Evolutionary conservation across 495 filamentous ascomycete genomes (phyloP).

Genomic region (Cudoniella acicularis): DNA sequence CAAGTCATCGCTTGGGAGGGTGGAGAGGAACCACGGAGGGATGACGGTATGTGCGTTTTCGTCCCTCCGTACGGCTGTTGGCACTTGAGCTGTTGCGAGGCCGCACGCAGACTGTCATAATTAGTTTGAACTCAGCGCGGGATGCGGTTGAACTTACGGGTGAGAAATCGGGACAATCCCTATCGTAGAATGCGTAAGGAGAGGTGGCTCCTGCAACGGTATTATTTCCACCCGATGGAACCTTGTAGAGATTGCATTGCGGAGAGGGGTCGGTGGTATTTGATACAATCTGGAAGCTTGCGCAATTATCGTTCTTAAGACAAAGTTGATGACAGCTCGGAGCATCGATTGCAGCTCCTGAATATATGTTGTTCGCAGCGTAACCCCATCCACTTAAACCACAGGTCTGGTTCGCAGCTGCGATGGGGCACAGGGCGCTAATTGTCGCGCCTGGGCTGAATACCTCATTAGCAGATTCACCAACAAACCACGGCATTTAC

Average conservation of each 20-base stretch:
- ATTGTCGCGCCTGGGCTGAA: not conserved
- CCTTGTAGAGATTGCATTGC: constrained; percentile 8
- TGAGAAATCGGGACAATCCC: constrained; percentile 6
- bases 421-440: not conserved
- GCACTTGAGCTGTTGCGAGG: not conserved
- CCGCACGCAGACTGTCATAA: not conserved
- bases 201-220: constrained; percentile 1
- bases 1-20: not conserved
- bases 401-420: not conserved
- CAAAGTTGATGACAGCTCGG: constrained; percentile 7
- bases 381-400: constrained; percentile 1
- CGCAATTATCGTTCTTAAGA: not conserved
- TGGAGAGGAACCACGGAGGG: not conserved
- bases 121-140: not conserved
- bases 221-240: not conserved
- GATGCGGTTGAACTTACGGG: constrained; percentile 1
- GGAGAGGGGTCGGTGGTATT: not conserved
- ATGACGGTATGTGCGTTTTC: not conserved
- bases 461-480: not conserved
- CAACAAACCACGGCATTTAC: not conserved
- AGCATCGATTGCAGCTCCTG: not conserved
- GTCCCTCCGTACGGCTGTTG: not conserved
- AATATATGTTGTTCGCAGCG: constrained; percentile 5
- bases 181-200: constrained; percentile 8
- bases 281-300: constrained; percentile 6